These are phyloP conservation scores for Penicillium rolfsii DNA, from an alignment of 2,329 filamentous ascomycete species.

Conservation along the genomic window DNA sequence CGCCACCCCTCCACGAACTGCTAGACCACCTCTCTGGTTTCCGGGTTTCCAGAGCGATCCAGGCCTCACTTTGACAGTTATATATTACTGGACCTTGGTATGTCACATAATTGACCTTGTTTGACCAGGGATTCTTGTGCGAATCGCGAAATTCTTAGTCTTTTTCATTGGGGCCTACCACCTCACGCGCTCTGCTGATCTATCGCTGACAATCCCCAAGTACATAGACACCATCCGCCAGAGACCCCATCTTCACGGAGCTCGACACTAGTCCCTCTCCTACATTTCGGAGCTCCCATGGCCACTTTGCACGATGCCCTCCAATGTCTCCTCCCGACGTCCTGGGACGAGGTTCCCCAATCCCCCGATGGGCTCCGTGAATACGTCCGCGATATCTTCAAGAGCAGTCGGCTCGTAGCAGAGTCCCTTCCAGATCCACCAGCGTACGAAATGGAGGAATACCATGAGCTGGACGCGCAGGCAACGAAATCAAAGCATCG, in stretches of 20 bases:
- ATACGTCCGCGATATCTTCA: conserved; percentile 65
- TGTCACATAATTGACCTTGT: neutral
- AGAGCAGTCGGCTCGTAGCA: conserved; percentile 69
- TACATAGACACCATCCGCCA: neutral
- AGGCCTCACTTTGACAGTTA: neutral
- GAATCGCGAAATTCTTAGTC: no score
- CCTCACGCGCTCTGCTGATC: neutral
- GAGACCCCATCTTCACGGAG: neutral
- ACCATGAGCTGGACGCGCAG: conserved; percentile 32
- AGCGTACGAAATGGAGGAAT: conserved; percentile 40
- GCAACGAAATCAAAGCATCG: conserved; percentile 43
- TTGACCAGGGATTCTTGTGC: no score
- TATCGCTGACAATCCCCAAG: neutral
- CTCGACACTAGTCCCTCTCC: neutral
- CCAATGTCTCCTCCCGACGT: conserved; percentile 58
- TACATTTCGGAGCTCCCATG: conserved; percentile 48
- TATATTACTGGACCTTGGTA: neutral
- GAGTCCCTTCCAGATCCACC: conserved; percentile 72
- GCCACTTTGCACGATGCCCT: conserved; percentile 63
- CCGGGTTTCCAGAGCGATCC: neutral
- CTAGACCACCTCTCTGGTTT: neutral
- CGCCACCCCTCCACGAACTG: neutral
- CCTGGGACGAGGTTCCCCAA: conserved; percentile 56
- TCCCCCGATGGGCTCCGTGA: conserved; percentile 54
- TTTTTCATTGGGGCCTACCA: no score